Conservation (phyloP, 2,329 filamentous ascomycete species). For the Akanthomyces uredinophilus region DNA sequence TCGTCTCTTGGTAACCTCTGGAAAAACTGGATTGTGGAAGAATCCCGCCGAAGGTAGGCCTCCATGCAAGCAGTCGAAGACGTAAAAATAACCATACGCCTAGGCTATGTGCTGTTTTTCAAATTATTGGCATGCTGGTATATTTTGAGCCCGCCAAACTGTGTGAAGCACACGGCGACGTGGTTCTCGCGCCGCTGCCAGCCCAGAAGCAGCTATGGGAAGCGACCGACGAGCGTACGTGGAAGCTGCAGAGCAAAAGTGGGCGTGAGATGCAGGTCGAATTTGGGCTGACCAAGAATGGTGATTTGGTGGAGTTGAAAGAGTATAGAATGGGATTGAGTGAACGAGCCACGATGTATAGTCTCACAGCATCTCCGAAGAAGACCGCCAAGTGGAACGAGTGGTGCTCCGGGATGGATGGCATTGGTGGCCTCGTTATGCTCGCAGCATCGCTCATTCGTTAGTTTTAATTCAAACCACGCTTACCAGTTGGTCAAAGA, state of each 20-base stretch:
- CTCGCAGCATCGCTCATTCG: not conserved
- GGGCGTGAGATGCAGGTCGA: not conserved
- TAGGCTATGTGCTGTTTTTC: constrained; percentile 8
- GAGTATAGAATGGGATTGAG: not conserved
- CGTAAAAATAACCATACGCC: not conserved
- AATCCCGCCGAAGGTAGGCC: constrained; percentile 6
- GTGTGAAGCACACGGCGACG: not conserved
- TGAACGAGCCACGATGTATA: not conserved
- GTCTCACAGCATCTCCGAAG: not conserved
- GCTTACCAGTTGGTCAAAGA: too few species aligned
- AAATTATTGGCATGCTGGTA: constrained; percentile 5
- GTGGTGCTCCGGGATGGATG: constrained; percentile 10
- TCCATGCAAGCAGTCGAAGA: not conserved
- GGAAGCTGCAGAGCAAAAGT: not conserved
- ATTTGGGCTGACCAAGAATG: not conserved
- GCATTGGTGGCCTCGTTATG: constrained; percentile 6
- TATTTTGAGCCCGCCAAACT: not conserved
- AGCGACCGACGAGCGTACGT: not conserved
- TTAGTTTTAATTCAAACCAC: not conserved
- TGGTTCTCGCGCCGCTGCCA: constrained; percentile 2
- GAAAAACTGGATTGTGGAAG: constrained; percentile 10
- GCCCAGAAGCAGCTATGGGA: constrained; percentile 5
- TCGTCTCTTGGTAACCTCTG: not conserved
- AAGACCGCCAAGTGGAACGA: not conserved
- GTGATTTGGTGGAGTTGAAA: not conserved